Conservation (phyloP, 805 yeast genomes). For the Dipodascopsis uninucleata region DNA sequence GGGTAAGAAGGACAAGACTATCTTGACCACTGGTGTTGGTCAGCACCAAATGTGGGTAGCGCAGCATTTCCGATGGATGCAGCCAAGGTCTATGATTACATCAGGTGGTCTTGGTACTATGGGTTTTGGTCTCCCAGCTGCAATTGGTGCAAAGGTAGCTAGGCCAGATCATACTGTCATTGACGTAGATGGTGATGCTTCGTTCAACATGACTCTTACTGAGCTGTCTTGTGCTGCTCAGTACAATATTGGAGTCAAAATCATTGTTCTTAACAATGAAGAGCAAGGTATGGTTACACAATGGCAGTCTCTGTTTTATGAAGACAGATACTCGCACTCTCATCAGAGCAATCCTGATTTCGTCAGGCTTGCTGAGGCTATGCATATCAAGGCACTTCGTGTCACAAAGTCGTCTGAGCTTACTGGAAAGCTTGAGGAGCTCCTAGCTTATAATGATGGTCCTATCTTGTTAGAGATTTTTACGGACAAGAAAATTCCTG, state of each 20-base stretch:
- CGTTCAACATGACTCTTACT: conserved; percentile 95
- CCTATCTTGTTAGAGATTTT: conserved; percentile 88
- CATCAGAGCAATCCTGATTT: conserved; percentile 95
- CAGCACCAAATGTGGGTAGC: conserved; percentile 99
- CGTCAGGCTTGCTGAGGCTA: conserved; percentile 86
- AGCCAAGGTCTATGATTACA: conserved; percentile 92
- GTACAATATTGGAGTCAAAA: conserved; percentile 85
- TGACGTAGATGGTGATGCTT: conserved; percentile 98
- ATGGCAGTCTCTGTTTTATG: conserved; percentile 97
- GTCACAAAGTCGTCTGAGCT: conserved; percentile 66
- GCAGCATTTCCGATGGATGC: conserved; percentile 90
- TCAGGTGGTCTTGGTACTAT: conserved; percentile 98
- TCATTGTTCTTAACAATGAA: conserved; percentile 87
- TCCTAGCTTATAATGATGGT: conserved; percentile 66
- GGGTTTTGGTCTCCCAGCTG: conserved; percentile 98
- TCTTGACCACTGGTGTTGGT: conserved; percentile 97
- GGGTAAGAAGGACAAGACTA: conserved; percentile 62
- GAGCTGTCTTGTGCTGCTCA: conserved; percentile 94
- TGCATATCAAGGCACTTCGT: conserved; percentile 84
- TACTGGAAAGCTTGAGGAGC: conserved; percentile 54
- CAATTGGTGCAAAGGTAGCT: conserved; percentile 97
- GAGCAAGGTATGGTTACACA: conserved; percentile 99
- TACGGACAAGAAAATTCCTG: conserved; percentile 90
- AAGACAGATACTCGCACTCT: conserved; percentile 96
- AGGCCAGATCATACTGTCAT: conserved; percentile 91